A percentile compares a stretch with the other conserved stretches of the same genome.
phyloP scores from a whole-genome alignment of 768 basidiomycete species.

The Hortiboletus campestris region DNA sequence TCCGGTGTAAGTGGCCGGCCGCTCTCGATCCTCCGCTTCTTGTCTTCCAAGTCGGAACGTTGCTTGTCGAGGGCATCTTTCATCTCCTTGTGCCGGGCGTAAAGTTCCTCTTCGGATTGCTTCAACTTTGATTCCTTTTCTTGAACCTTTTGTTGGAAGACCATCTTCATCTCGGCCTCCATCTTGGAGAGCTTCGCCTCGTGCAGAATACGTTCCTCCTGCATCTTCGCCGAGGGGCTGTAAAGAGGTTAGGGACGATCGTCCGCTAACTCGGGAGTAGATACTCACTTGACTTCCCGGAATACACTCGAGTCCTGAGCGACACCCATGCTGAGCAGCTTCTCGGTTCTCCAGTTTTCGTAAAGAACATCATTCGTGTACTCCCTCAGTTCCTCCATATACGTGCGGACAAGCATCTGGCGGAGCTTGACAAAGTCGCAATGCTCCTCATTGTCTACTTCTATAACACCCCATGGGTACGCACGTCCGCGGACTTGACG shows the following conservation, averaged over 20 bases:
- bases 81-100: constrained; percentile 99
- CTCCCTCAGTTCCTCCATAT: constrained; percentile 99
- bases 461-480: constrained; percentile 99
- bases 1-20: constrained; percentile 95
- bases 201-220: constrained; percentile 94
- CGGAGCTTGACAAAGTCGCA: constrained; percentile 99
- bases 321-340: constrained; percentile 95
- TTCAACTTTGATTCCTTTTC: constrained; percentile 99
- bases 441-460: constrained; percentile 99
- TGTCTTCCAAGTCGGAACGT: constrained; percentile 92
- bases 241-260: constrained; percentile 15
- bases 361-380: constrained; percentile 95
- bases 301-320: constrained; percentile 97
- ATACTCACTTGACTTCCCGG: constrained; percentile 96
- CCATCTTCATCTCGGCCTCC: constrained; percentile 99
- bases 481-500: constrained; percentile 90
- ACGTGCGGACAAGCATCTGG: constrained; percentile 98
- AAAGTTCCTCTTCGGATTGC: constrained; percentile 98
- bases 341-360: constrained; percentile 98
- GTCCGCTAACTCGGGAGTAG: neutral
- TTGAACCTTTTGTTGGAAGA: constrained; percentile 99
- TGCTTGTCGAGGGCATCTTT: constrained; percentile 99
- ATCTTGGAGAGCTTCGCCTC: constrained; percentile 98
- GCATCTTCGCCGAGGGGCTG: constrained; percentile 93
- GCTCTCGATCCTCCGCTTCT: constrained; percentile 93